Base-by-base conservation (phyloP, 2,329 filamentous ascomycete species). In the Alternaria brassicicola region DNA sequence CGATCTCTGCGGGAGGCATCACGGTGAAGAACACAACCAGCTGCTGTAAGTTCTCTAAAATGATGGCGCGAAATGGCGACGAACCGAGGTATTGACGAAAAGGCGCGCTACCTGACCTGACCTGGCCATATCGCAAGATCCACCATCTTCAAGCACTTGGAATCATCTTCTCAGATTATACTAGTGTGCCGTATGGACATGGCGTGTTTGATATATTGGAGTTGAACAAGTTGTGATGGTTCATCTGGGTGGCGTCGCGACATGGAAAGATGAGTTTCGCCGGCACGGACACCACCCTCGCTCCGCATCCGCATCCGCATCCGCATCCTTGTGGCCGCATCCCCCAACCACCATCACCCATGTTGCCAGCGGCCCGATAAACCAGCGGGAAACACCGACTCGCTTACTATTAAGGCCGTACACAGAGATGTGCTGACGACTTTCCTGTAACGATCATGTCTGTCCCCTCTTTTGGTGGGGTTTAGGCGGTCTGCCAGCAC, bases 401-500 rank as follows among this genome's bases (percentile, higher is more conserved):
- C 17, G 43, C 43, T 46, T n/a, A 21, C 28, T 35, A 4, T 19
- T 25, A 21, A 47, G 31, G 21, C 43, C 43, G 1, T 33, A 33
- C 6, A 4, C 17, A 23, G 30, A 25, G 12, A n/a, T 2, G 2
- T 2, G 30, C 30, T 35, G 43, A 47, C 43, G 43, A 47, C 3
- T 35, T 4, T 13, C 19, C 12, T 7, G 43, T 21, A 33, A 47
- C 3, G 43, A 47, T 21, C 13, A 33, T 33, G 43, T 17, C 13
- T 35, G 28, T 23, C 43, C 43, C 43, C 43, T 35, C 28, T 47
- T 47, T 33, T 47, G 28, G 43, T 47, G 43, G 43, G 43, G 43
- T 33, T 23, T 23, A 35, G 28, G 43, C 43, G 43, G 31, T 21
- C 8, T 33, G 30, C 25, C 19, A 35, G 43, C 30, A 47, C 28